phyloP scores from a whole-genome alignment of 495 filamentous ascomycete genomes.

The Xylaria castorea region DNA sequence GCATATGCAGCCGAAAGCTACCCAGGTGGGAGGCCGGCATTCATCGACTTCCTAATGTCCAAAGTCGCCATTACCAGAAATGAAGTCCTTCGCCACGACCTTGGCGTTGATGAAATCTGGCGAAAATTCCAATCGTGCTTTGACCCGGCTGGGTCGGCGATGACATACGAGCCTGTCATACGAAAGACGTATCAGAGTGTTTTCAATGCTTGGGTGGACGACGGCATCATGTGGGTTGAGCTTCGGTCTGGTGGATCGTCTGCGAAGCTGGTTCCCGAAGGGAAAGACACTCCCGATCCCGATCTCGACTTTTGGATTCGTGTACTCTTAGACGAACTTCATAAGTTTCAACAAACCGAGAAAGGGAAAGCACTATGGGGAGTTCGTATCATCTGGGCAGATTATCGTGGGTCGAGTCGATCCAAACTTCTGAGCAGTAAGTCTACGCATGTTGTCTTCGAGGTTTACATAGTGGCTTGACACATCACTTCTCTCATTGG shows the following conservation, averaged over 20 bases:
- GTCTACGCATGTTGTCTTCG: not conserved
- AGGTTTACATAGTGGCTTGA: not conserved
- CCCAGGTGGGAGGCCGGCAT: not conserved
- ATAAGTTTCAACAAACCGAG: not conserved
- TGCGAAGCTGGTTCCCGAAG: not conserved
- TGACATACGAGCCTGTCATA: slow-evolving; percentile 1
- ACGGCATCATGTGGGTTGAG: slow-evolving; percentile 1
- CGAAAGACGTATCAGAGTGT: slow-evolving; percentile 9
- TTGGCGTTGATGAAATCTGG: slow-evolving; percentile 5
- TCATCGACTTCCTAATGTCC: not conserved
- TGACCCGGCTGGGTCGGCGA: not conserved
- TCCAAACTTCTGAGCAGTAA: not conserved
- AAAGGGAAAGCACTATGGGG: not conserved
- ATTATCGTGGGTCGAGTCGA: not conserved
- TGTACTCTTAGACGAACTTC: not conserved
- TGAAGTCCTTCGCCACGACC: slow-evolving; percentile 2
- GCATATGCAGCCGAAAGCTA: not conserved
- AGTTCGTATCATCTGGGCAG: slow-evolving; percentile 4
- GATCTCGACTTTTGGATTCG: slow-evolving; percentile 10
- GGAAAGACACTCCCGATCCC: not conserved
- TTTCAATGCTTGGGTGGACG: slow-evolving; percentile 7
- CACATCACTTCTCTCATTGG: not conserved
- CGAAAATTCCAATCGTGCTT: slow-evolving; percentile 3
- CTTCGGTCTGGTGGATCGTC: slow-evolving; percentile 1
- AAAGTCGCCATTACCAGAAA: not conserved